Conservation (phyloP, 306 rosid genomes). For the Argentina anserina region DNA sequence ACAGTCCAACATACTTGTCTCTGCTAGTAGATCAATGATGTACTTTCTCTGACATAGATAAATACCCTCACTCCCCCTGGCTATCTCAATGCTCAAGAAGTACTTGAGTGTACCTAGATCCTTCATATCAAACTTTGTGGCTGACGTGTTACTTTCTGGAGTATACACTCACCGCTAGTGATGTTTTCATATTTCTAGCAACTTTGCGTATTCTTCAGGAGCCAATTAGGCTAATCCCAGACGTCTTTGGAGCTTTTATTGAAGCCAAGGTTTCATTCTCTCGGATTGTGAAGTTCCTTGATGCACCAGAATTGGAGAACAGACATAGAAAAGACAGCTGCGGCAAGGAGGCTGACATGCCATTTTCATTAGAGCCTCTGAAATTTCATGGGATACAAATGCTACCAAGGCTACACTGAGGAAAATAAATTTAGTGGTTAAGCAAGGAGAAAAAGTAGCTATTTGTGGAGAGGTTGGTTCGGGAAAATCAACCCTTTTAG, state of each 20-base stretch:
- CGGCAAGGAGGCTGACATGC: constrained; percentile 13
- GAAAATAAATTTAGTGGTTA: constrained; percentile 22
- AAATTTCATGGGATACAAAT: constrained; percentile 27
- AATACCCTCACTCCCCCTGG: too few relatives aligned
- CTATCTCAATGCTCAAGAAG: too few relatives aligned
- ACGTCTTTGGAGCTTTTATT: constrained; percentile 29
- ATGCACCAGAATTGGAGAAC: constrained; percentile 27
- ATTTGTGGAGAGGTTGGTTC: constrained; percentile 40
- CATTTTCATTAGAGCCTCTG: constrained; percentile 5
- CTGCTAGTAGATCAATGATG: too few relatives aligned
- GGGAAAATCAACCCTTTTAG: constrained; percentile 35
- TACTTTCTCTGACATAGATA: too few relatives aligned
- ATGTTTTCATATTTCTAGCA: constrained; percentile 30
- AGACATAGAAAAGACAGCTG: neutral
- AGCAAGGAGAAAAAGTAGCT: constrained; percentile 28
- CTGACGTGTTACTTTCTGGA: constrained; percentile 33
- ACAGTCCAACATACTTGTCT: too few relatives aligned
- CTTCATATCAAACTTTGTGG: too few relatives aligned
- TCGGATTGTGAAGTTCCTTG: constrained; percentile 29
- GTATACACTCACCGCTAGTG: constrained; percentile 16
- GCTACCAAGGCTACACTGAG: constrained; percentile 18
- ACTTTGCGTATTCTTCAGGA: constrained; percentile 31
- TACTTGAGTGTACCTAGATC: too few relatives aligned
- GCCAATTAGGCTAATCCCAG: constrained; percentile 29
- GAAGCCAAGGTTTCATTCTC: constrained; percentile 30